A percentile compares a stretch with the other conserved stretches of the same genome.
These are phyloP conservation scores for Alternaria triticimaculans DNA, from an alignment of 2,329 filamentous ascomycete genomes.

Conservation along the genomic window DNA sequence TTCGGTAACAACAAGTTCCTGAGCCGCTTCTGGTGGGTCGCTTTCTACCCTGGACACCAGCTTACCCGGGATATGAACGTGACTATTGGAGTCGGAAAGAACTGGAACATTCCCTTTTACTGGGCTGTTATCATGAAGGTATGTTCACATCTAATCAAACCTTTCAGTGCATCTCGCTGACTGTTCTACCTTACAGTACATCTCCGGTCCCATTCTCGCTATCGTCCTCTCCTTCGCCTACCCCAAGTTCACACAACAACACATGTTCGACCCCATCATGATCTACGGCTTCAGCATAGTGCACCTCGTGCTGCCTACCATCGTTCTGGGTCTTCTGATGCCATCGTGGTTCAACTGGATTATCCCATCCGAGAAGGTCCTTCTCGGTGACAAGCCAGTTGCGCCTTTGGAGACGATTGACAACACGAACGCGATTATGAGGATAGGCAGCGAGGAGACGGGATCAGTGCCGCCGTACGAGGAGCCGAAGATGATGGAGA, in stretches of 20 bases:
- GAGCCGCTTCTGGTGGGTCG: slow-evolving; percentile 50
- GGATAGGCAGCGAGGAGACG: not conserved
- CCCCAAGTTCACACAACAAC: slow-evolving; percentile 23
- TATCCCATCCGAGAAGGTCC: not conserved
- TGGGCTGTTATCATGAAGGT: slow-evolving; percentile 45
- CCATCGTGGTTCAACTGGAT: slow-evolving; percentile 7
- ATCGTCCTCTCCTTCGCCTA: slow-evolving; percentile 35
- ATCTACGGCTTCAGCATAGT: slow-evolving; percentile 32
- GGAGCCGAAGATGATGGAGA: not conserved
- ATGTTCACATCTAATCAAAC: not conserved
- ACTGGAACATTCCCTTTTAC: slow-evolving; percentile 60
- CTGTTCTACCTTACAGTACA: slow-evolving; percentile 5
- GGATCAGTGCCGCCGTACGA: not conserved
- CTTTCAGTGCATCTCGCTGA: not conserved
- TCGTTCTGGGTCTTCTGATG: not conserved
- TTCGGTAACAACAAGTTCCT: slow-evolving; percentile 39
- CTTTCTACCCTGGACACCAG: slow-evolving; percentile 63
- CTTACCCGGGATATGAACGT: slow-evolving; percentile 61
- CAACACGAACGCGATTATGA: not conserved
- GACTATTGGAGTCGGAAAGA: slow-evolving; percentile 57
- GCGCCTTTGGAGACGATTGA: slow-evolving; percentile 8
- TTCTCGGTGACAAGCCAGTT: slow-evolving; percentile 4
- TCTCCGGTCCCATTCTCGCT: slow-evolving; percentile 29
- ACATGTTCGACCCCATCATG: slow-evolving; percentile 31
- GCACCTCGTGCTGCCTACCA: slow-evolving; percentile 7